phyloP scores from a whole-genome alignment of 2,329 filamentous ascomycete genomes.

The Allantophomopsis lycopodina region DNA sequence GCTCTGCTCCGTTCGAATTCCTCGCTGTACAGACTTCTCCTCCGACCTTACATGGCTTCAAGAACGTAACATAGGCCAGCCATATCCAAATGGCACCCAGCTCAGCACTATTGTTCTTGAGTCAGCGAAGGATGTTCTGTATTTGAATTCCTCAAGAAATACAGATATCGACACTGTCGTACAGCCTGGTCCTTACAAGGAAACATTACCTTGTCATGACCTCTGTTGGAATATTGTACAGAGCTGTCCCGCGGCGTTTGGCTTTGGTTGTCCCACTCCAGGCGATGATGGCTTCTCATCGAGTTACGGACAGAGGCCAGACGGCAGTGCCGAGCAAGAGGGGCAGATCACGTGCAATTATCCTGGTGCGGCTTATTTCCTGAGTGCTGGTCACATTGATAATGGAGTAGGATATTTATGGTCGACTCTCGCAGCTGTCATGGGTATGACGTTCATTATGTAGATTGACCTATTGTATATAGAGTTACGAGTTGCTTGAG shows the following conservation, averaged over 20 bases:
- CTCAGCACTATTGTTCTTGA: conserved; percentile 25
- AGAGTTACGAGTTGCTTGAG: neutral
- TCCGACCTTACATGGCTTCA: conserved; percentile 33
- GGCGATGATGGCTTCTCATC: conserved; percentile 25
- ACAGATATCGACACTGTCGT: conserved; percentile 57
- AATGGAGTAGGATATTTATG: neutral
- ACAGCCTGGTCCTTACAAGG: conserved; percentile 81
- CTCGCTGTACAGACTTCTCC: conserved; percentile 77
- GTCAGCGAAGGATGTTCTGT: conserved; percentile 7
- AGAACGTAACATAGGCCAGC: conserved; percentile 56
- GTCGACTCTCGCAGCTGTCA: neutral
- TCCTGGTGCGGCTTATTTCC: conserved; percentile 41
- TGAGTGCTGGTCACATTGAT: conserved; percentile 23
- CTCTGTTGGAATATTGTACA: conserved; percentile 78
- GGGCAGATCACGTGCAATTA: conserved; percentile 42
- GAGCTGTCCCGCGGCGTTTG: conserved; percentile 65
- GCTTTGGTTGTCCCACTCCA: conserved; percentile 58
- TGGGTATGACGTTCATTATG: neutral
- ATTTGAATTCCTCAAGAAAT: conserved; percentile 50
- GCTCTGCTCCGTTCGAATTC: conserved; percentile 89
- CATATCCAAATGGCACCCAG: conserved; percentile 55
- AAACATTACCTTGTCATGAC: conserved; percentile 78
- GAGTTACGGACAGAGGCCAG: conserved; percentile 27
- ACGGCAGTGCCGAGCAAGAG: conserved; percentile 6
- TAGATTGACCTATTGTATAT: neutral